Percentiles rank a stretch among this genome's conserved stretches.
phyloP scores from a whole-genome alignment of 2,329 filamentous ascomycete genomes.

The Myotisia sp. region DNA sequence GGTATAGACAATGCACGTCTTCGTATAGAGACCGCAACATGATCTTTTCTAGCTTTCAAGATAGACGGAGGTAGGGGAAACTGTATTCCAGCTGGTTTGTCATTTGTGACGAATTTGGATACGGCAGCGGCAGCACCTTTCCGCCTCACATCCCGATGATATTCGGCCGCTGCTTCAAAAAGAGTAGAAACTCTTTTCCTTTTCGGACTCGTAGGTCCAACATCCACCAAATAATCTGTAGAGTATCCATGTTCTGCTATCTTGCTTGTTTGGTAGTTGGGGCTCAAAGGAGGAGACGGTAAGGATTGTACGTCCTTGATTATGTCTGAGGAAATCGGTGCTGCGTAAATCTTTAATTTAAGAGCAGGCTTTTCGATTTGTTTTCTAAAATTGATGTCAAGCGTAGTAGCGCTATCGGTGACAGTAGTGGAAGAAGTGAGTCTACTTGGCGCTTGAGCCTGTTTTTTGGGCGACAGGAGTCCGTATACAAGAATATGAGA shows the following conservation, averaged over 20 bases:
- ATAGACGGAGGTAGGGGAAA: conserved; percentile 13
- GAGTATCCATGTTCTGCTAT: conserved; percentile 11
- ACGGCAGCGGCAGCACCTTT: conserved; percentile 26
- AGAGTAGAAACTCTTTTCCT: conserved; percentile 30
- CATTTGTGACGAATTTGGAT: conserved; percentile 24
- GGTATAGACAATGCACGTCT: not conserved
- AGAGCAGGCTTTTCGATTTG: conserved; percentile 6
- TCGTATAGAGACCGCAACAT: conserved; percentile 11
- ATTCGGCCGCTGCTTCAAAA: conserved; percentile 29
- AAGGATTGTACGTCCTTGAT: conserved; percentile 23
- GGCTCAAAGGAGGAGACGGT: conserved; percentile 20
- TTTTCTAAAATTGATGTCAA: too few relatives aligned
- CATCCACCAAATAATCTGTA: conserved; percentile 26
- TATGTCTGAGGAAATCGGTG: conserved; percentile 22
- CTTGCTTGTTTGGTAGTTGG: conserved; percentile 6
- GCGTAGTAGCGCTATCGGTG: conserved; percentile 6
- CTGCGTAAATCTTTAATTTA: conserved; percentile 25
- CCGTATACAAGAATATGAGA: conserved; percentile 27
- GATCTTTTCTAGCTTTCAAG: conserved; percentile 24
- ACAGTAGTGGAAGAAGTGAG: conserved; percentile 22
- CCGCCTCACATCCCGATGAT: conserved; percentile 28
- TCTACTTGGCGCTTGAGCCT: conserved; percentile 20
- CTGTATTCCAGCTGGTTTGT: conserved; percentile 20
- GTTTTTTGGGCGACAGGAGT: conserved; percentile 15
- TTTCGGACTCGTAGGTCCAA: conserved; percentile 26